Evolutionary conservation across 2,329 filamentous ascomycete species (phyloP).

Genomic region (Helicocarpus griseus): DNA sequence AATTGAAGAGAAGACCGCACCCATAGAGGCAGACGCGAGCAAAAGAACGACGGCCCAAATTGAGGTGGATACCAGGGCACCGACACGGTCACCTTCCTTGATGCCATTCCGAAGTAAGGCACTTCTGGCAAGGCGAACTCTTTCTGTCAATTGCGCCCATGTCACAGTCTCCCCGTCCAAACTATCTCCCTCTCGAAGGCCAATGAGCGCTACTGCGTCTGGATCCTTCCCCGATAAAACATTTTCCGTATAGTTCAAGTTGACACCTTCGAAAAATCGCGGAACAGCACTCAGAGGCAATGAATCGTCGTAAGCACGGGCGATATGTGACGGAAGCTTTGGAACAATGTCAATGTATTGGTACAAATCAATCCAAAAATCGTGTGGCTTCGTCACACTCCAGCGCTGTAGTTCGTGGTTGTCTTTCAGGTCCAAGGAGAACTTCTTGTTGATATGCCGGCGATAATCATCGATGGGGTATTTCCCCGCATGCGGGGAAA

Average conservation of each 20-base stretch:
- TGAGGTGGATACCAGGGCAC: slow-evolving; percentile 34
- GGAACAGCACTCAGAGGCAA: slow-evolving; percentile 29
- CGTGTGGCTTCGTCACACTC: slow-evolving; percentile 30
- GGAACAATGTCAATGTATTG: slow-evolving; percentile 28
- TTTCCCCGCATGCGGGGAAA: slow-evolving; percentile 10
- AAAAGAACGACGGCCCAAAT: slow-evolving; percentile 34
- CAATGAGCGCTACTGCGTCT: slow-evolving; percentile 29
- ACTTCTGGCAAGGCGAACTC: slow-evolving; percentile 28
- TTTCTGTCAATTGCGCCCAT: slow-evolving; percentile 31
- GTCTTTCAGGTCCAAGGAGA: slow-evolving; percentile 7
- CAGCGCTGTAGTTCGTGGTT: slow-evolving; percentile 32
- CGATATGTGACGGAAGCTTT: slow-evolving; percentile 21
- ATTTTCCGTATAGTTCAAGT: slow-evolving; percentile 34
- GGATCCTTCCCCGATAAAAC: slow-evolving; percentile 26
- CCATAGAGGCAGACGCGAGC: slow-evolving; percentile 32
- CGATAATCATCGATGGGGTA: slow-evolving; percentile 13
- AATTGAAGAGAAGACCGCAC: slow-evolving; percentile 37
- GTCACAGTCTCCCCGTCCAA: slow-evolving; percentile 29
- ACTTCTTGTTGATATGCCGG: slow-evolving; percentile 11
- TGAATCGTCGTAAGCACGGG: slow-evolving; percentile 28
- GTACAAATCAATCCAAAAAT: slow-evolving; percentile 38
- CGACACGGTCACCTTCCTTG: slow-evolving; percentile 29
- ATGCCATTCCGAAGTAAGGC: slow-evolving; percentile 30
- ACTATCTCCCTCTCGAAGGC: slow-evolving; percentile 29
- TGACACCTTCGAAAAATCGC: slow-evolving; percentile 29